Conservation (phyloP, 192 early-diverging fungal species). For the Linnemannia schmuckeri region DNA sequence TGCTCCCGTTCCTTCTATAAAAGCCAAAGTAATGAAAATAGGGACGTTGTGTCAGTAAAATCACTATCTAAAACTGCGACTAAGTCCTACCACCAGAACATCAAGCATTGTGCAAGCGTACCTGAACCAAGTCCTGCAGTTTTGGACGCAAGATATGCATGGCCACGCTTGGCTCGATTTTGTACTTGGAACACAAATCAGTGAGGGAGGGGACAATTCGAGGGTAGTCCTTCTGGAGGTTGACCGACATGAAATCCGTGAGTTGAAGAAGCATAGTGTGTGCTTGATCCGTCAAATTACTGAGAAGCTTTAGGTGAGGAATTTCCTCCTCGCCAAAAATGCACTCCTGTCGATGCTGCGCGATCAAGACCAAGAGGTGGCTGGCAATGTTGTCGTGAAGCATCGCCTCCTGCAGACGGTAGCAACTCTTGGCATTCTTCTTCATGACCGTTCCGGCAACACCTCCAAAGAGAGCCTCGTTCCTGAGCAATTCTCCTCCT, state of each 20-base stretch:
- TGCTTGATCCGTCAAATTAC: slow-evolving; percentile 71
- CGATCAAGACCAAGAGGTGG: slow-evolving; percentile 71
- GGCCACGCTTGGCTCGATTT: slow-evolving; percentile 70
- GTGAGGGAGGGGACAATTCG: slow-evolving; percentile 60
- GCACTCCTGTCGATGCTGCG: slow-evolving; percentile 68
- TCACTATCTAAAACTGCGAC: background rate
- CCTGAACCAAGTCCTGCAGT: slow-evolving; percentile 52
- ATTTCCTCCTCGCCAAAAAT: slow-evolving; percentile 58
- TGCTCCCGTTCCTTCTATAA: slow-evolving; percentile 10
- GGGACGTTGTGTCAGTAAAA: background rate
- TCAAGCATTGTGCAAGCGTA: background rate
- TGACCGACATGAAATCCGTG: slow-evolving; percentile 70
- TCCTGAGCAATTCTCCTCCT: slow-evolving; percentile 71
- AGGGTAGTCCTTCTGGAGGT: slow-evolving; percentile 63
- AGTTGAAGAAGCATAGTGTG: slow-evolving; percentile 75
- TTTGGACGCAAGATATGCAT: slow-evolving; percentile 77
- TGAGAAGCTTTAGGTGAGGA: slow-evolving; percentile 69
- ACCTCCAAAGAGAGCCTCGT: slow-evolving; percentile 68
- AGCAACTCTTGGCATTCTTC: slow-evolving; percentile 62
- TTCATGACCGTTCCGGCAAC: slow-evolving; percentile 55
- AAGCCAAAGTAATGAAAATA: background rate
- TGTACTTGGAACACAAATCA: slow-evolving; percentile 67
- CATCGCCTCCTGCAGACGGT: slow-evolving; percentile 69
- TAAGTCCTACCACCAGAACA: background rate
- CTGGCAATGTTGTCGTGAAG: slow-evolving; percentile 65